Percentiles rank a stretch among this genome's conserved stretches.
These are phyloP conservation scores for Epichloe baconii DNA, from an alignment of 2,329 filamentous ascomycete genomes.

Conservation along the genomic window DNA sequence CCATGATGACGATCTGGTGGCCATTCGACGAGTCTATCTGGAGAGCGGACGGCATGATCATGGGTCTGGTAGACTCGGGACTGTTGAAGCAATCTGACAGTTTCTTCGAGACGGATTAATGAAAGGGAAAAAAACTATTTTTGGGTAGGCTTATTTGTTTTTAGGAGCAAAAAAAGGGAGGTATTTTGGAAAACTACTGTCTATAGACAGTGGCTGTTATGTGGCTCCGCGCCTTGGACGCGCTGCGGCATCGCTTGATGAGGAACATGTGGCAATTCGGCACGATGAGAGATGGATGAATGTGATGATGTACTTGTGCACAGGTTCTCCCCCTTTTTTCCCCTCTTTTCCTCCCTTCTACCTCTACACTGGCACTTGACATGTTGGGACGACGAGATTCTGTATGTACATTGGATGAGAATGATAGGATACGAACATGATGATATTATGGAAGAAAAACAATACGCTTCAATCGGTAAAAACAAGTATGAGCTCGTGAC, in stretches of 20 bases:
- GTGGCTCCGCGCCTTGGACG: background rate
- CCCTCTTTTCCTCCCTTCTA: background rate
- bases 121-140: background rate
- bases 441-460: background rate
- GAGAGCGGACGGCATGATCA: constrained; percentile 31
- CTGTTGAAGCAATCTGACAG: constrained; percentile 29
- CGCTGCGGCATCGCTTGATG: background rate
- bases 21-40: constrained; percentile 28
- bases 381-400: background rate
- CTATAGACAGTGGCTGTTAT: background rate
- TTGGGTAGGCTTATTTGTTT: too few species aligned
- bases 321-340: rapidly evolving
- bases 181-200: too few species aligned
- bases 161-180: too few species aligned
- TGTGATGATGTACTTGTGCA: background rate
- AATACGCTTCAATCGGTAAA: too few species aligned
- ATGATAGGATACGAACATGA: constrained; percentile 1
- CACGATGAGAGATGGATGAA: background rate
- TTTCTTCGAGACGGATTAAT: constrained; percentile 31
- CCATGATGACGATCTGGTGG: constrained; percentile 26
- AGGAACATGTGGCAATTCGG: background rate
- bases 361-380: background rate
- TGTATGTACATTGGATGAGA: background rate
- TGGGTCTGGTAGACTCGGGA: constrained; percentile 33
- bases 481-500: too few species aligned